Evolutionary conservation across 2,329 filamentous ascomycete species (phyloP), one percentile per base, ranked within the genome.

Genomic region (Dactylellina haptotyla): DNA sequence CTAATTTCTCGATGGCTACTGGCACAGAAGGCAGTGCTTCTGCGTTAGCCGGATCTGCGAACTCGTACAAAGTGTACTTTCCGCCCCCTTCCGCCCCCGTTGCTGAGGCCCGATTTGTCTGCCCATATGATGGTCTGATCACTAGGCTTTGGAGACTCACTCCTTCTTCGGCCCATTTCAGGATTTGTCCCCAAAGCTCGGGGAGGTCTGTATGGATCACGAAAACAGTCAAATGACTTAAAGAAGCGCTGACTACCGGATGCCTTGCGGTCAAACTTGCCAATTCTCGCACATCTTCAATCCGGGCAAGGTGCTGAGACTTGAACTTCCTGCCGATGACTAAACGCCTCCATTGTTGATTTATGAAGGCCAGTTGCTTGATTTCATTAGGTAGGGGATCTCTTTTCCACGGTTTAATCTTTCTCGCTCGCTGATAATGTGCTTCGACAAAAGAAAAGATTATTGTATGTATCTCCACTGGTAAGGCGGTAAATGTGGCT

Each of bases 131-230:
- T 16, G 16, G 37, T 57, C 30, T 50, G 62, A 65, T 50, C 28
- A 41, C 62, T n/a, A 65, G 51, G 20, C 18, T 48, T 48, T 65
- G 62, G 26, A 65, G 62, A 20, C 20, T 56, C 39, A 30, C 41
- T 65, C 62, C 62, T 65, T 65, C 62, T 57, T 57, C 50, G 20
- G 48, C 51, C 62, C 62, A 65, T 65, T 57, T 57, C 50, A 39
- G 41, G 51, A 65, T 48, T 30, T 57, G 41, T n/a, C 26, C 12
- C 62, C 39, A 65, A 26, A 65, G 50, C 39, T 57, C 50, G 18
- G 62, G 16, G 51, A 65, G 50, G 39, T 65, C 62, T 5, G 26
- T 37, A 50, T 57, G 41, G 25, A 28, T 20, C 10, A 57, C 51
- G 28, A 41, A 39, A 50, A 65, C 39, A 20, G 41, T 57, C 39